A percentile compares a stretch with the other conserved stretches of the same genome.
Evolutionary conservation across 108 stramenopile species (phyloP).

Genomic region (Cyclotella sp.): DNA sequence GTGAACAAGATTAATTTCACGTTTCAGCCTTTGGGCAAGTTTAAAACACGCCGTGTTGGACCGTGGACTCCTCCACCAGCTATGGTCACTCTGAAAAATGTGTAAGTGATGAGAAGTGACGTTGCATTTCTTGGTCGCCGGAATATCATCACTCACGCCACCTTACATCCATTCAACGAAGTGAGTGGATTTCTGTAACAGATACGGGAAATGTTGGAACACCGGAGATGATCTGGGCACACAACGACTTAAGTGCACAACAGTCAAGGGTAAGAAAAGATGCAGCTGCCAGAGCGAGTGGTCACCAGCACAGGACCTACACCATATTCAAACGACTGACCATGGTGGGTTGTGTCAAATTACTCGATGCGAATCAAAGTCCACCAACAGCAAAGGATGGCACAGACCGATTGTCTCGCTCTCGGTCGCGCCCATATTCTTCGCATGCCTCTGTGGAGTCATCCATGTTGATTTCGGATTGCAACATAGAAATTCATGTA

Average conservation of each 20-base stretch:
- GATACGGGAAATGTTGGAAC: slow-evolving; percentile 65
- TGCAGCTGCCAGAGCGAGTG: neutral
- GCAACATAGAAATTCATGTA: slow-evolving; percentile 66
- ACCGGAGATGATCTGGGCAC: slow-evolving; percentile 76
- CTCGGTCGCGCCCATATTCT: too few species aligned
- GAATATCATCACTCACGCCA: too few species aligned
- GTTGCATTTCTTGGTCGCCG: neutral
- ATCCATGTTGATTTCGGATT: slow-evolving; percentile 21
- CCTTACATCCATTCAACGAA: too few species aligned
- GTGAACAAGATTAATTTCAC: slow-evolving; percentile 55
- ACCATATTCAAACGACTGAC: slow-evolving; percentile 71
- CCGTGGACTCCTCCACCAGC: slow-evolving; percentile 77
- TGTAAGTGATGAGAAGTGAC: slow-evolving; percentile 15
- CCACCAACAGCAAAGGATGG: neutral
- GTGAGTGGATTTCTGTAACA: slow-evolving; percentile 65
- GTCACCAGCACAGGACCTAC: slow-evolving; percentile 45
- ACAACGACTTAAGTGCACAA: slow-evolving; percentile 59
- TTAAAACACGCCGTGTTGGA: slow-evolving; percentile 73
- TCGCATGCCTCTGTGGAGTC: neutral
- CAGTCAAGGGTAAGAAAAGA: slow-evolving; percentile 4
- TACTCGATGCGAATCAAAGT: slow-evolving; percentile 12
- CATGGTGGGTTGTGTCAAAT: slow-evolving; percentile 42
- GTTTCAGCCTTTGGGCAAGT: slow-evolving; percentile 74
- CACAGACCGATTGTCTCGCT: neutral
- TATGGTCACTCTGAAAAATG: slow-evolving; percentile 40